Percentiles rank a stretch among this genome's conserved stretches.
phyloP scores from a whole-genome alignment of 495 filamentous ascomycete species.

The Xylaria venustula region DNA sequence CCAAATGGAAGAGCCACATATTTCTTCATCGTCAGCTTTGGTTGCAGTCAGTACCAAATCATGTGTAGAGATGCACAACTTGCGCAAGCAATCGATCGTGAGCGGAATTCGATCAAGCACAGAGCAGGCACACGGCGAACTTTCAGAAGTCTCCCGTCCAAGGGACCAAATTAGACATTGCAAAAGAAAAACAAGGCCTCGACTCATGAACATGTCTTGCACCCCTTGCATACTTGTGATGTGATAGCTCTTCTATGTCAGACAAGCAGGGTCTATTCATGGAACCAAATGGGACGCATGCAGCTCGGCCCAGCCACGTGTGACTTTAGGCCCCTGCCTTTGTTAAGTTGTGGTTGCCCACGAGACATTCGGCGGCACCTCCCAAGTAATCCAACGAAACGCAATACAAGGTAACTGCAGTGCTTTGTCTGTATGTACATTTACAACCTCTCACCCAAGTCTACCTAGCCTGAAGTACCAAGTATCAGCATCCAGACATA shows the following conservation, averaged over 20 bases:
- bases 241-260: not conserved
- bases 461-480: too few relatives aligned
- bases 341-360: not conserved
- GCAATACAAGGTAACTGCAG: too few relatives aligned
- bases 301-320: not conserved
- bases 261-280: not conserved
- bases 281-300: not conserved
- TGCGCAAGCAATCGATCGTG: slow-evolving; percentile 1
- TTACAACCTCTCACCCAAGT: too few relatives aligned
- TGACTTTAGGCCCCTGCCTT: not conserved
- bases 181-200: not conserved
- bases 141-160: not conserved
- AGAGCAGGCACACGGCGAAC: slow-evolving; percentile 1
- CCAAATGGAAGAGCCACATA: not conserved
- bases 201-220: slow-evolving; percentile 2
- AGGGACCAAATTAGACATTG: slow-evolving; percentile 10
- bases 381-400: not conserved
- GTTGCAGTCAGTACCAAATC: not conserved
- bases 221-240: slow-evolving; percentile 5
- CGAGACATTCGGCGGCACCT: not conserved
- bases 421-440: too few relatives aligned
- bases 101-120: not conserved
- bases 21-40: not conserved
- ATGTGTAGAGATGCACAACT: not conserved
- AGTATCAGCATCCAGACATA: too few relatives aligned